Base-by-base conservation (phyloP, 2,329 filamentous ascomycete species). In the Sporothrix variecibatus region DNA sequence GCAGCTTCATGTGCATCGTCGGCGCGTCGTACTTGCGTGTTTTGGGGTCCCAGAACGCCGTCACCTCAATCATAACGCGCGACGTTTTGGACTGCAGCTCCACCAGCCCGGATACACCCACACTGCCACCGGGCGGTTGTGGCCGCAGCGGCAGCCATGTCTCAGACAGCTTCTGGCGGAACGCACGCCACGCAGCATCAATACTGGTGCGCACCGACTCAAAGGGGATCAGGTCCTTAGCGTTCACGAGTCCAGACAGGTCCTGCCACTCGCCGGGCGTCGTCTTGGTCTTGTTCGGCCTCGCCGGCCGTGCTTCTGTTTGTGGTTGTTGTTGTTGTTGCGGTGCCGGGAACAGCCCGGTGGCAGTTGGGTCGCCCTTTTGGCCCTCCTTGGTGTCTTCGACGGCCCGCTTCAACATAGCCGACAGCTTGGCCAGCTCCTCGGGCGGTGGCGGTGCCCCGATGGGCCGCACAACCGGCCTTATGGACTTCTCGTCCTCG, bases 31-130 rank as follows among this genome's bases (percentile, higher is more conserved):
- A 88, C 64, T 81, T 82, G 75, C 84, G 83, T 56, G 84, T 85
- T 79, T 88, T 87, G 1, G 89, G 88, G 78, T 91, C 85, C 80
- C 87, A 91, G 80, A 85, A 88, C 1, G 84, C 86, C 12, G 80
- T 74, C 1, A 88, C 87, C 75, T 89, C 86, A 15, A 90, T 81
- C 2, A 85, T 83, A 72, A 90, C 78, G 69, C 82, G 82, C 0
- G 84, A 84, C 28, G 80, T 83, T 1, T 85, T 79, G 1, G 86
- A 83, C 56, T 85, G 82, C 1, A 90, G 74, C 75, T 90, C 86
- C 1, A 91, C 84, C 12, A 89, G 79, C 0, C 89, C 89, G 20
- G 86, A 86, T 1, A 91, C 83, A 1, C 82, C 79, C 65, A 91
- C 82, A 71, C 85, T 85, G 4, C 89, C 89, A 12, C 86, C 82